phyloP scores from a whole-genome alignment of 2,329 filamentous ascomycete species.

The Colletotrichum plurivorum region DNA sequence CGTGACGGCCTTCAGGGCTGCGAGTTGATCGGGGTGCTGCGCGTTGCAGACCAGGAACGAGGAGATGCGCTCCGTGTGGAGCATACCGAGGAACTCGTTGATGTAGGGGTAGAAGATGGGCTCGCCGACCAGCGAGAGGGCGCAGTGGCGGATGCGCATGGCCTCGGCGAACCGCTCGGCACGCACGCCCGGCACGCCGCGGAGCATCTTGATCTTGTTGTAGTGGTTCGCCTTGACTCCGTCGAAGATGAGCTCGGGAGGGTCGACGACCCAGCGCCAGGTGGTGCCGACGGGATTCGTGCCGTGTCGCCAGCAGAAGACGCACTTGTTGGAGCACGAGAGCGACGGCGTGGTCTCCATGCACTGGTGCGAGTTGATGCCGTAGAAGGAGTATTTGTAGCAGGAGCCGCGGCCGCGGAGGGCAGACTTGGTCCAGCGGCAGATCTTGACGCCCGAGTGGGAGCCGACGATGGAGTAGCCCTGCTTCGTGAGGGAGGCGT shows the following conservation, averaged over 20 bases:
- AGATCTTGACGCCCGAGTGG: constrained; percentile 97
- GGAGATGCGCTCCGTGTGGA: constrained; percentile 89
- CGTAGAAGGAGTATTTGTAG: constrained; percentile 98
- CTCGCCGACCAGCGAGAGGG: constrained; percentile 91
- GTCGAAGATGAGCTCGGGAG: constrained; percentile 88
- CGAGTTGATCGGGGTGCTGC: constrained; percentile 93
- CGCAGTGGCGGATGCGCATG: constrained; percentile 93
- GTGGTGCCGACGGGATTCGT: constrained; percentile 97
- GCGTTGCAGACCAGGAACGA: constrained; percentile 98
- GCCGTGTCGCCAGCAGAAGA: constrained; percentile 98
- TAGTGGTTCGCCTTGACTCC: constrained; percentile 95
- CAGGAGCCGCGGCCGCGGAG: constrained; percentile 93
- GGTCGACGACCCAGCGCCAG: constrained; percentile 96
- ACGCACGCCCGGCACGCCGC: constrained; percentile 91
- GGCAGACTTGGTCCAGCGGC: constrained; percentile 98
- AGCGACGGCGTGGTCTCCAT: constrained; percentile 98
- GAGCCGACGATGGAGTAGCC: constrained; percentile 96
- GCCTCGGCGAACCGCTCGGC: constrained; percentile 94
- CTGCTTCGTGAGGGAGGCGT: constrained; percentile 92
- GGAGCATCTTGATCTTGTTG: constrained; percentile 97
- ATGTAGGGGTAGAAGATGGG: constrained; percentile 99
- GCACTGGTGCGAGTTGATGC: constrained; percentile 95
- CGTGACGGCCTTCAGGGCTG: constrained; percentile 85
- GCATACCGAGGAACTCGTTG: constrained; percentile 88
- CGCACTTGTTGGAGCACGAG: constrained; percentile 97